A percentile compares a stretch with the other conserved stretches of the same genome.
Conservation (phyloP, 73 alveolate species). For the Loxodes magnus region DNA sequence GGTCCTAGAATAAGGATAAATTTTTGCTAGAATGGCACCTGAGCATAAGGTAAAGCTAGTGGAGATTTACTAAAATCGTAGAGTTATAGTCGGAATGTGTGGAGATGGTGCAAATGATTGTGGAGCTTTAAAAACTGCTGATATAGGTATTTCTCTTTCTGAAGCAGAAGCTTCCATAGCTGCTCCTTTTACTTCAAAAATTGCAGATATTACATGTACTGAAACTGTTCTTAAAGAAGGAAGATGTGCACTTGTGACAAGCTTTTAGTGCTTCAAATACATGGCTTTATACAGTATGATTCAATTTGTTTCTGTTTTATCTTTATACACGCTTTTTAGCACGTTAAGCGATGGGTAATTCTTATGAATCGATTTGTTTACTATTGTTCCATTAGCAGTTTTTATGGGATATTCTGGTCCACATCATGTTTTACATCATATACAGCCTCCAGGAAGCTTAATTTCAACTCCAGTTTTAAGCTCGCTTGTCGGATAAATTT, state of each 20-base stretch:
- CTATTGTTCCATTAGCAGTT: slow-evolving; percentile 77
- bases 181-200: slow-evolving; percentile 91
- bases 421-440: slow-evolving; percentile 54
- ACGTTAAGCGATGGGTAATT: slow-evolving; percentile 75
- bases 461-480: slow-evolving; percentile 69
- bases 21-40: slow-evolving; percentile 97
- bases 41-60: slow-evolving; percentile 88
- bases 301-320: slow-evolving; percentile 67
- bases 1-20: slow-evolving; percentile 61
- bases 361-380: slow-evolving; percentile 61
- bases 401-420: slow-evolving; percentile 89
- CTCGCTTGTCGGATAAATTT: slow-evolving; percentile 62
- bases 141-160: slow-evolving; percentile 75
- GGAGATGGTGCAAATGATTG: slow-evolving; percentile 99
- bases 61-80: slow-evolving; percentile 37
- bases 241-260: slow-evolving; percentile 65
- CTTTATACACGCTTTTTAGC: slow-evolving; percentile 47
- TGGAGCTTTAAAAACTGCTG: slow-evolving; percentile 90
- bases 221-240: slow-evolving; percentile 87
- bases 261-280: slow-evolving; percentile 85
- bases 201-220: slow-evolving; percentile 76
- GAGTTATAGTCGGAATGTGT: slow-evolving; percentile 81
- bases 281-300: slow-evolving; percentile 89
- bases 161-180: slow-evolving; percentile 98
- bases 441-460: slow-evolving; percentile 71